Evolutionary conservation across 129 eudicot species (phyloP).

Genomic region (Heracleum sosnowskyi): DNA sequence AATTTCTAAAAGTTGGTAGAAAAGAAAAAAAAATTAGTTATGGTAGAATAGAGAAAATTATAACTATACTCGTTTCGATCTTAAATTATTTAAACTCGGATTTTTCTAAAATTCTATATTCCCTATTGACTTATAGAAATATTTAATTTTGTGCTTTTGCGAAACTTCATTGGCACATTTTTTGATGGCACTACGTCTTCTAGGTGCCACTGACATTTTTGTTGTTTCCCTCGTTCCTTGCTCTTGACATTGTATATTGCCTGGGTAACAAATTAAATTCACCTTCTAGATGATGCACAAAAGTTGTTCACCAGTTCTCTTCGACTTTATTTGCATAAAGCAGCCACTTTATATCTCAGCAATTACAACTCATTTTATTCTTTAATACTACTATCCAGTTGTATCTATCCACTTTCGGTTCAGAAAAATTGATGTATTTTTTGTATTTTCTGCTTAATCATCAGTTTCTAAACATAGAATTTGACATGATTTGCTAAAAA

Average conservation of each 20-base stretch:
- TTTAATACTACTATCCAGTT: not conserved
- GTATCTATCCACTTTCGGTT: not conserved
- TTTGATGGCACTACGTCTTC: not conserved
- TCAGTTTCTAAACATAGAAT: not conserved
- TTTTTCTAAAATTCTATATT: no score
- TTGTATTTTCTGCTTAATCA: not conserved
- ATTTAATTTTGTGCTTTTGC: no score
- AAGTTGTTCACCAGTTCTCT: not conserved
- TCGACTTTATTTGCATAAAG: not conserved
- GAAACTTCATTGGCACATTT: no score
- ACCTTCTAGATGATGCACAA: not conserved
- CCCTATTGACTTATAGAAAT: no score
- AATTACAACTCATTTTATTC: not conserved
- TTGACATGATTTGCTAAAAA: not conserved
- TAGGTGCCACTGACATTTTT: not conserved
- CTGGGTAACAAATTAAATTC: not conserved
- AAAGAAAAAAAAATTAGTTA: no score
- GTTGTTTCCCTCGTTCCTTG: not conserved
- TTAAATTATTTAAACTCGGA: no score
- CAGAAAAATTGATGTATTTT: not conserved
- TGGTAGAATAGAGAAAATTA: no score
- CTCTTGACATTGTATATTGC: not conserved
- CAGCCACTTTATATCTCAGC: not conserved
- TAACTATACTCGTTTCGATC: no score
- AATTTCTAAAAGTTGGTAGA: no score